A percentile compares a stretch with the other conserved stretches of the same genome.
Conservation (phyloP, 371 early-diverging fungal species). For the Smittium culicis region DNA sequence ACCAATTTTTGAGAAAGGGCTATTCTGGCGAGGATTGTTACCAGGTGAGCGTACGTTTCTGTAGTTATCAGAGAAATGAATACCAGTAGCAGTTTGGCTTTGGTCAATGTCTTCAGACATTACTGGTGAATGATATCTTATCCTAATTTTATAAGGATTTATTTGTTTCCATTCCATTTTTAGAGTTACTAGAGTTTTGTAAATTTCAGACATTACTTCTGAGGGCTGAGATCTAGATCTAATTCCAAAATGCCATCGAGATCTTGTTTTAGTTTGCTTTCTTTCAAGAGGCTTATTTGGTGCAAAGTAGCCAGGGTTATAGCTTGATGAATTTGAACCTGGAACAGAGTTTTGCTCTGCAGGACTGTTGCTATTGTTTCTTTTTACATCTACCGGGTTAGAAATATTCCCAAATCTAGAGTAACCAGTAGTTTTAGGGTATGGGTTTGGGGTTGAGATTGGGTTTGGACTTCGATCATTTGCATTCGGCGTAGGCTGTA, state of each 20-base stretch:
- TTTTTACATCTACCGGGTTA: background rate
- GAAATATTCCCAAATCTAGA: background rate
- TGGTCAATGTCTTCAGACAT: conserved; percentile 22
- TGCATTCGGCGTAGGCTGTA: background rate
- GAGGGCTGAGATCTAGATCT: conserved; percentile 77
- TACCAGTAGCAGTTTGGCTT: conserved; percentile 12
- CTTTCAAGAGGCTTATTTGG: background rate
- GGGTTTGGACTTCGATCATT: background rate
- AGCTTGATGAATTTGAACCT: background rate
- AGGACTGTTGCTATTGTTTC: background rate
- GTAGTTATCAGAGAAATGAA: background rate
- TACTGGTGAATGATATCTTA: conserved; percentile 39
- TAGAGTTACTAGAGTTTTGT: conserved; percentile 71
- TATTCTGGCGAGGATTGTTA: background rate
- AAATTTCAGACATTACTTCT: conserved; percentile 96
- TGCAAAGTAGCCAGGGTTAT: background rate
- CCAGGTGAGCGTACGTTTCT: background rate
- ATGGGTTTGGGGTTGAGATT: background rate
- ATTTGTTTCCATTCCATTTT: conserved; percentile 86
- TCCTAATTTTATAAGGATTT: conserved; percentile 57
- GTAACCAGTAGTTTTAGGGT: background rate
- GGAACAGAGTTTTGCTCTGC: background rate
- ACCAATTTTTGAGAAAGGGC: conserved; percentile 7
- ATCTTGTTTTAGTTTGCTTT: conserved; percentile 17
- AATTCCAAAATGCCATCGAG: conserved; percentile 93